Conservation (phyloP, 805 yeast species). For the Brettanomyces bruxellensis region DNA sequence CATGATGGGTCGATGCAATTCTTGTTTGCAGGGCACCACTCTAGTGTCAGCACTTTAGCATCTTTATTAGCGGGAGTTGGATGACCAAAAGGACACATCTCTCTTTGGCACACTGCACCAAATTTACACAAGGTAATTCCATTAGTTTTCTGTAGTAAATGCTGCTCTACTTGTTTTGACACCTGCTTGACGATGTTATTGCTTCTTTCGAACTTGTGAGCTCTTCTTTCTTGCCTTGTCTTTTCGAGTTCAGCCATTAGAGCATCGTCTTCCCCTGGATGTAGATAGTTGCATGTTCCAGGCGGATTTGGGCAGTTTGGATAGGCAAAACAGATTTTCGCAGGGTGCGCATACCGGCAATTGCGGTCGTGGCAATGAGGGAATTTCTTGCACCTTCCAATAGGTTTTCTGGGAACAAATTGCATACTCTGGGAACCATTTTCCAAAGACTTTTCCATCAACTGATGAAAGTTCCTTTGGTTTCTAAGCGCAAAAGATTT, state of each 20-base stretch:
- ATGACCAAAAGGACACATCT: conserved; percentile 80
- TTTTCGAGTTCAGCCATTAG: conserved; percentile 60
- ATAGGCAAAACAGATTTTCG: conserved; percentile 61
- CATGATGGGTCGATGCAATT: conserved; percentile 55
- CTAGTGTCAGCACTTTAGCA: conserved; percentile 56
- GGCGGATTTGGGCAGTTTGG: conserved; percentile 73
- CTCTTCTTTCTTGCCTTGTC: conserved; percentile 29
- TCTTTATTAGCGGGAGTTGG: conserved; percentile 80
- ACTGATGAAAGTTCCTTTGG: conserved; percentile 29
- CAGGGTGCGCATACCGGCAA: conserved; percentile 76
- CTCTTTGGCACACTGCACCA: conserved; percentile 67
- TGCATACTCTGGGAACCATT: conserved; percentile 17
- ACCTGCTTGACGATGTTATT: conserved; percentile 21
- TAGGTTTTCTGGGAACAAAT: conserved; percentile 40
- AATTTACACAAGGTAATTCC: conserved; percentile 66
- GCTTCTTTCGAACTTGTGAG: conserved; percentile 28
- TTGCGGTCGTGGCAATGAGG: conserved; percentile 61
- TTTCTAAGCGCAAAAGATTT: conserved; percentile 29
- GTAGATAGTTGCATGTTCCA: conserved; percentile 77
- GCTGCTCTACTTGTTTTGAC: conserved; percentile 27
- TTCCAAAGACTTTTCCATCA: conserved; percentile 25
- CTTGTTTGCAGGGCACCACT: conserved; percentile 72
- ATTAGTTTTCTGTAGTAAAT: conserved; percentile 13
- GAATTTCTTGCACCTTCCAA: conserved; percentile 58
- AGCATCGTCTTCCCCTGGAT: conserved; percentile 77